These are phyloP conservation scores for Wickerhamomyces alni DNA, from an alignment of 805 yeast species.

Conservation along the genomic window DNA sequence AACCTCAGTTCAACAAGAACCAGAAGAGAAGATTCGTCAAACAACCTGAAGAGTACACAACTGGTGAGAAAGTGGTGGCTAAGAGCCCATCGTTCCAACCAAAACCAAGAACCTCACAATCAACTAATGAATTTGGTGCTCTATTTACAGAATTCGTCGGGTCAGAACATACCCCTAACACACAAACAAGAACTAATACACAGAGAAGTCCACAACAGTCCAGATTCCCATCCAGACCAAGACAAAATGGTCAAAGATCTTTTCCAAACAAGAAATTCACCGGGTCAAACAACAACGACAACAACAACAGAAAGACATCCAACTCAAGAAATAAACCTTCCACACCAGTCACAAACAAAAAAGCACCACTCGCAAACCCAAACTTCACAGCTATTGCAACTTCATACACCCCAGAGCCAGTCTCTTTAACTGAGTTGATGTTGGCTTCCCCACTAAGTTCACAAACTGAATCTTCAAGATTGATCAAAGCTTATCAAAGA, in stretches of 20 bases:
- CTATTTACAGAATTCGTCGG: not conserved
- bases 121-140: not conserved
- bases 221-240: not conserved
- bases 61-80: no score
- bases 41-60: not conserved
- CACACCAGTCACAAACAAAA: slow-evolving; percentile 1
- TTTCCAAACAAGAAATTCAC: no score
- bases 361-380: slow-evolving; percentile 8
- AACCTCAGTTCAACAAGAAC: not conserved
- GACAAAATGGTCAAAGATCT: not conserved
- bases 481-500: slow-evolving; percentile 16
- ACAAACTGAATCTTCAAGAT: slow-evolving; percentile 15
- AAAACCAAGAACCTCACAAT: not conserved
- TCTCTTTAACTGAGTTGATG: slow-evolving; percentile 11
- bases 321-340: not conserved
- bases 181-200: not conserved
- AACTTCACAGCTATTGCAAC: slow-evolving; percentile 14
- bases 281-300: no score
- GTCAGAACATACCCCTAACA: not conserved
- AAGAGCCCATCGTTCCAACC: not conserved
- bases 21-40: not conserved
- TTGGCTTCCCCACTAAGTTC: slow-evolving; percentile 14
- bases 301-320: not conserved
- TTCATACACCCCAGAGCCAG: slow-evolving; percentile 14
- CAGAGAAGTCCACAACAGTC: not conserved